Percentiles rank a stretch among this genome's conserved stretches.
Conservation (phyloP, 2,329 filamentous ascomycete genomes). For the Colletotrichum destructivum region DNA sequence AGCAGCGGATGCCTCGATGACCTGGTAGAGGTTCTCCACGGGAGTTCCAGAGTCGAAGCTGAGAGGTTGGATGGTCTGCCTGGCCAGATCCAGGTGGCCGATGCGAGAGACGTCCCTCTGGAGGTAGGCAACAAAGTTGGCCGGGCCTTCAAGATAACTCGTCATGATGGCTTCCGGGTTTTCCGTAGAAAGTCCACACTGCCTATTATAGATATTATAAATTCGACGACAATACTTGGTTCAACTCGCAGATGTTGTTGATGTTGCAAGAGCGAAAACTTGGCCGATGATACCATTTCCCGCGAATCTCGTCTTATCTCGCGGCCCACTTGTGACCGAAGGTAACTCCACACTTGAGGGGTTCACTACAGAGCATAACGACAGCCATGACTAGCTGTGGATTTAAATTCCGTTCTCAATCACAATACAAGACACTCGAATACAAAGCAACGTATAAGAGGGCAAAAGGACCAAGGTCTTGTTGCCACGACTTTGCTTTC, state of each 20-base stretch:
- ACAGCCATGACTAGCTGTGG: neutral
- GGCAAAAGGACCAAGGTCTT: neutral
- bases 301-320: conserved; percentile 29
- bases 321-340: conserved; percentile 12
- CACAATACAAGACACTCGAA: neutral
- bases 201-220: no score
- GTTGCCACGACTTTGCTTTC: neutral
- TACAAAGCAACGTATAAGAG: neutral
- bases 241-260: neutral
- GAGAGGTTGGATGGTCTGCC: conserved; percentile 56
- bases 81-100: conserved; percentile 22
- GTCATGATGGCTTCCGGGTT: conserved; percentile 3
- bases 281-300: conserved; percentile 33
- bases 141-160: neutral
- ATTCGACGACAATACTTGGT: no score
- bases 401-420: neutral
- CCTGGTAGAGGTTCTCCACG: conserved; percentile 63
- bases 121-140: conserved; percentile 25
- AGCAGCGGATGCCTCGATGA: conserved; percentile 62
- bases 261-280: conserved; percentile 3
- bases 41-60: conserved; percentile 62
- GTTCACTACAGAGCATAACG: neutral
- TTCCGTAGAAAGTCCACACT: neutral
- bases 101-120: conserved; percentile 8
- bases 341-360: neutral